These are phyloP conservation scores for Fraxinus paxiana DNA, from an alignment of 305 asterid genomes.

Conservation along the genomic window DNA sequence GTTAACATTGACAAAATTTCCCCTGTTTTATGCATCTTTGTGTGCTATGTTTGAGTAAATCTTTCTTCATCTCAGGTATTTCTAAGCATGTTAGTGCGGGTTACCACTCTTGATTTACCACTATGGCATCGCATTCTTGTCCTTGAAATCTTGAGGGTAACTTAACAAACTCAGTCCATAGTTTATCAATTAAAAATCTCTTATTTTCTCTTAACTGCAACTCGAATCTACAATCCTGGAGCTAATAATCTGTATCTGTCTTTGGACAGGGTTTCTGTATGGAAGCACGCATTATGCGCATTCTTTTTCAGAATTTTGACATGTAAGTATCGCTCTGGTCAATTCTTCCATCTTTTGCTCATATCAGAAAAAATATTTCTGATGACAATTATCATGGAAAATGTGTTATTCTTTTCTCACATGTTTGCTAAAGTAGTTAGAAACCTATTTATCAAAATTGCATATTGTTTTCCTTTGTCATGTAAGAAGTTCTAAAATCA, in stretches of 20 bases:
- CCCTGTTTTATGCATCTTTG: conserved; percentile 21
- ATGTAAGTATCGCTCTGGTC: conserved; percentile 55
- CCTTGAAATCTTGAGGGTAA: conserved; percentile 95
- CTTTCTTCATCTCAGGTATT: conserved; percentile 57
- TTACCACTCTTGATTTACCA: conserved; percentile 85
- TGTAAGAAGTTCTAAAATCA: not conserved
- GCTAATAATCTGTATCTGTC: conserved; percentile 25
- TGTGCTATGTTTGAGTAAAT: conserved; percentile 16
- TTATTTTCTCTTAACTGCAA: conserved; percentile 17
- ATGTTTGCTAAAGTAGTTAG: not conserved
- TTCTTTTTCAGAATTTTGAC: conserved; percentile 92
- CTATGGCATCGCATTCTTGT: conserved; percentile 99
- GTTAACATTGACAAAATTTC: conserved; percentile 5
- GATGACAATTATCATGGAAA: not conserved
- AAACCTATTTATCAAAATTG: not conserved
- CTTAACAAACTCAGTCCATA: conserved; percentile 10
- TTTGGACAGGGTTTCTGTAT: conserved; percentile 86
- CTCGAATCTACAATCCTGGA: conserved; percentile 16
- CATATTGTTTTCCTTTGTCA: not conserved
- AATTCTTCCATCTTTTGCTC: conserved; percentile 15
- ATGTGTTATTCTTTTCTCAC: not conserved
- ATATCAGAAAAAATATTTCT: not conserved
- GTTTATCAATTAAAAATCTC: conserved; percentile 15
- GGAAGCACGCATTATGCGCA: conserved; percentile 88
- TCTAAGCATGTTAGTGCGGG: conserved; percentile 88